Evolutionary conservation across 306 rosid genomes (phyloP).

Genomic region (Herpetospermum pedunculosum): DNA sequence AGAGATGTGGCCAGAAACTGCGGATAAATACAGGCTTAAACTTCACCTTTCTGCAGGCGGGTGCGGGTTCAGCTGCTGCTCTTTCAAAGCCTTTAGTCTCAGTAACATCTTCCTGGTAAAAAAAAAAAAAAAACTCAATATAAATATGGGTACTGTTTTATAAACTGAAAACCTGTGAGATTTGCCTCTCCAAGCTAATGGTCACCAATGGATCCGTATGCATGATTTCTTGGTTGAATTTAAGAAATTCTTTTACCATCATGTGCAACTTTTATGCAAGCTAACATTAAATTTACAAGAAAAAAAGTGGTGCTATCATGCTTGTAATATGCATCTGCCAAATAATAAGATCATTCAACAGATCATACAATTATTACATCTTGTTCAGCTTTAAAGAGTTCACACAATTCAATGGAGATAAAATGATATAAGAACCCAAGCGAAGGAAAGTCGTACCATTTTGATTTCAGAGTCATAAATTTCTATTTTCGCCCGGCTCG

Average conservation of each 20-base stretch:
- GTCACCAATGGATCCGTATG: not conserved
- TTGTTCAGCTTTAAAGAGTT: not conserved
- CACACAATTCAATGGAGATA: not conserved
- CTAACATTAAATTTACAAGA: not conserved
- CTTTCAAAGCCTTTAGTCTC: constrained; percentile 36
- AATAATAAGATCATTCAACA: not conserved
- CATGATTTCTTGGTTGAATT: not conserved
- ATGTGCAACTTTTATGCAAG: not conserved
- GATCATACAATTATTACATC: not conserved
- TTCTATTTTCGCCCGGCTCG: constrained; percentile 52
- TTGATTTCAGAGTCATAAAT: constrained; percentile 41
- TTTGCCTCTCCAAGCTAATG: not conserved
- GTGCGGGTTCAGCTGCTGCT: constrained; percentile 31
- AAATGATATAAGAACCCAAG: not conserved
- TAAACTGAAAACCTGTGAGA: not conserved
- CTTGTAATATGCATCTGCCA: not conserved
- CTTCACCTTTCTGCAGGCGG: constrained; percentile 34
- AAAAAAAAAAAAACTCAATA: not conserved
- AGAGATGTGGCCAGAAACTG: not conserved
- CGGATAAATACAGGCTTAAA: constrained; percentile 5
- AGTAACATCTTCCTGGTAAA: constrained; percentile 32
- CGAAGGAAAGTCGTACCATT: constrained; percentile 25
- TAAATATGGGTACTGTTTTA: not conserved
- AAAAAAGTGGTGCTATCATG: not conserved
- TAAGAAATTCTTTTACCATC: not conserved